Base-by-base conservation (phyloP, 2,329 filamentous ascomycete species). In the Alternaria infectoria region DNA sequence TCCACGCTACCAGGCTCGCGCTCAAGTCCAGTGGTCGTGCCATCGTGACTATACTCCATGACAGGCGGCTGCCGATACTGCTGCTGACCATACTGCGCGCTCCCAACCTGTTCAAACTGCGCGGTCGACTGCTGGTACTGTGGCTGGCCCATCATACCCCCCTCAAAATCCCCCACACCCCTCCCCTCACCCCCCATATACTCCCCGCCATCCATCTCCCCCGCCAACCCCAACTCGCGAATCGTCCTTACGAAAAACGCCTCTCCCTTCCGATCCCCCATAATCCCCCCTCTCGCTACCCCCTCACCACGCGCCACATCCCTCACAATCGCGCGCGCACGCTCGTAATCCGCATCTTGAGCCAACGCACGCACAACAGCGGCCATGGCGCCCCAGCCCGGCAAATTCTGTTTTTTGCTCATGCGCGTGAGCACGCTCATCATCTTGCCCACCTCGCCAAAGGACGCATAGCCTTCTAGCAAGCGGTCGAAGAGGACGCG, bases 401-500 rank as follows among this genome's bases (percentile, higher is more conserved):
- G 82, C 12, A 77, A 69, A 63, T 80, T 80, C 9, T 82, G 80
- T 13, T 80, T 74, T 28, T 68, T 74, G 1, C 74, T 70, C 78
- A 83, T 81, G 28, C 73, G 73, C 11, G 69, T 70, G 28, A 85
- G 72, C 47, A 83, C 80, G 6, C 71, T 71, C 72, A 84, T 80
- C 77, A 82, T 81, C 47, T 78, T 81, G 32, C 76, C 76, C 0
- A 84, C 79, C 61, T 89, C 84, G 49, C 86, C 86, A 10, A 81
- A 78, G 12, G 78, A 68, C 8, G 90, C 87, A 75, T 90, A 92
- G 2, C 90, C 90, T 73, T 88, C 87, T 66, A 93, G 86, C 64
- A 91, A 83, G 57, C 89, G 86, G 77, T 92, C 90, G 85, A 89
- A 93, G 69, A 93, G 88, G 23, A 87, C 79, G 62, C 84, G 82